Percentiles rank a stretch among this genome's conserved stretches.
phyloP scores from a whole-genome alignment of 2,329 filamentous ascomycete species.

The Sporothrix curviconia region DNA sequence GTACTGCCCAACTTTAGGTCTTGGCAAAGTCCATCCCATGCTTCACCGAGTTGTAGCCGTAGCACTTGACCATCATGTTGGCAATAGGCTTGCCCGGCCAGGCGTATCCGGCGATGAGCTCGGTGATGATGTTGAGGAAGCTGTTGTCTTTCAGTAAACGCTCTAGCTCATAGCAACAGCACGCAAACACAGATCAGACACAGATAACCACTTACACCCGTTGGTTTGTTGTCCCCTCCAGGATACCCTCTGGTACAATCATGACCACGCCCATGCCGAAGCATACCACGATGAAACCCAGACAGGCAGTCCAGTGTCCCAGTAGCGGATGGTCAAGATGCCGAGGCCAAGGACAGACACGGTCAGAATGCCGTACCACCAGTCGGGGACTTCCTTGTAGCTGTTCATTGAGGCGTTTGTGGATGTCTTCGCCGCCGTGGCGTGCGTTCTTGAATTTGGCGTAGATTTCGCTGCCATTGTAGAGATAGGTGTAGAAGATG shows the following conservation, averaged over 20 bases:
- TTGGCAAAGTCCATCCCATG: slow-evolving; percentile 45
- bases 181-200: background rate
- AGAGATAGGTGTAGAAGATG: slow-evolving; percentile 44
- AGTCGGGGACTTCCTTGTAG: slow-evolving; percentile 41
- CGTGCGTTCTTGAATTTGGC: slow-evolving; percentile 34
- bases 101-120: slow-evolving; percentile 39
- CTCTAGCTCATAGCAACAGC: background rate
- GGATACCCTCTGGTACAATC: slow-evolving; percentile 39
- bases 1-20: slow-evolving; percentile 23
- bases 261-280: slow-evolving; percentile 38
- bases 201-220: slow-evolving; percentile 5
- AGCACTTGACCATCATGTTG: slow-evolving; percentile 42
- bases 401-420: slow-evolving; percentile 40
- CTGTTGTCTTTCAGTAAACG: slow-evolving; percentile 27
- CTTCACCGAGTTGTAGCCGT: slow-evolving; percentile 33
- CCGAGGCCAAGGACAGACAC: slow-evolving; percentile 25
- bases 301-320: slow-evolving; percentile 24
- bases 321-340: slow-evolving; percentile 26
- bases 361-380: slow-evolving; percentile 30
- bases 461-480: slow-evolving; percentile 48
- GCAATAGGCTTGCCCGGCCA: slow-evolving; percentile 39
- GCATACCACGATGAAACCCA: slow-evolving; percentile 33
- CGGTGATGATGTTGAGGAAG: slow-evolving; percentile 39
- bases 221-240: slow-evolving; percentile 36
- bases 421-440: slow-evolving; percentile 30